Percentiles rank a stretch among this genome's conserved stretches.
phyloP scores from a whole-genome alignment of 495 filamentous ascomycete species.

The Neurospora cerealis region DNA sequence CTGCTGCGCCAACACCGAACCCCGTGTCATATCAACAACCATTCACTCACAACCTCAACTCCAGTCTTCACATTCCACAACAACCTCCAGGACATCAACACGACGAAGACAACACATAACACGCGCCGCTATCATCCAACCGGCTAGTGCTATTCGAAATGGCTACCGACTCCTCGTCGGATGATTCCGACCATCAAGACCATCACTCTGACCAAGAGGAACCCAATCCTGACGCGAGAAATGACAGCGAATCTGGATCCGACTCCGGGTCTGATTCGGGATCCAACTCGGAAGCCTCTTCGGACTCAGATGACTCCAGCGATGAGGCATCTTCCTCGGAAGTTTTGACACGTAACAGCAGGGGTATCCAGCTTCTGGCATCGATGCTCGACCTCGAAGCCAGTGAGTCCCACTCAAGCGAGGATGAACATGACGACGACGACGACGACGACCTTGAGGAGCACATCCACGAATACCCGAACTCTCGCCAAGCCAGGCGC shows the following conservation, averaged over 20 bases:
- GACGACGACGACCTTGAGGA: not conserved
- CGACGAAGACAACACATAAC: not conserved
- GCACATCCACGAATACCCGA: not conserved
- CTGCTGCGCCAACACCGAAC: not conserved
- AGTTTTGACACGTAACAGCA: not conserved
- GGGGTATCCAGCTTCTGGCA: not conserved
- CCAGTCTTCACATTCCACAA: not conserved
- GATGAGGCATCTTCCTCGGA: not conserved
- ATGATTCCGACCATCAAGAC: not conserved
- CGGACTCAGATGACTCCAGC: slow-evolving; percentile 3
- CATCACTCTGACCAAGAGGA: not conserved
- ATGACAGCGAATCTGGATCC: slow-evolving; percentile 1
- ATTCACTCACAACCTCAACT: not conserved
- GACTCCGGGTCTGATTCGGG: not conserved
- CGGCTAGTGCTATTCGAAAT: not conserved
- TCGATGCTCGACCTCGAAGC: slow-evolving; percentile 22
- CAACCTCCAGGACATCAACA: not conserved
- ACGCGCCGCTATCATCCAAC: not conserved
- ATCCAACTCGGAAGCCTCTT: not conserved
- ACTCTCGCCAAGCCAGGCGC: not conserved
- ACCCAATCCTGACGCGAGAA: not conserved
- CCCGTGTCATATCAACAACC: not conserved
- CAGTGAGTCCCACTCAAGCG: slow-evolving; percentile 18
- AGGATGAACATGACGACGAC: not conserved
- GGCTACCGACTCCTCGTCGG: not conserved